phyloP scores from a whole-genome alignment of 306 rosid genomes.

The Cicer arietinum region DNA sequence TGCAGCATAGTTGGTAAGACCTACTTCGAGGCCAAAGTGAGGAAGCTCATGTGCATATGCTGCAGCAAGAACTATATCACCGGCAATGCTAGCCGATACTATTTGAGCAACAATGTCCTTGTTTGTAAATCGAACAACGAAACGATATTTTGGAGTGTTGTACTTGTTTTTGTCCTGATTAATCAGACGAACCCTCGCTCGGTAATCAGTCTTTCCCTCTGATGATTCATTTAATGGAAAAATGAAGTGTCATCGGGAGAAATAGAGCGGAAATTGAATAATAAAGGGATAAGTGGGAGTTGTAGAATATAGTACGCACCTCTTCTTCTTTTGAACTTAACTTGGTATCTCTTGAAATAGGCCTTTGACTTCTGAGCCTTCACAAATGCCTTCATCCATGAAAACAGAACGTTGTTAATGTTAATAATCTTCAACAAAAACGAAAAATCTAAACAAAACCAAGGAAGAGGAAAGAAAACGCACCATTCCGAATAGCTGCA shows the following conservation, averaged over 20 bases:
- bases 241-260: neutral
- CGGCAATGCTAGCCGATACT: constrained; percentile 75
- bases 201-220: constrained; percentile 86
- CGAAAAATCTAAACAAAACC: too few relatives aligned
- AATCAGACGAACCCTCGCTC: constrained; percentile 78
- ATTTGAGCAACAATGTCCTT: constrained; percentile 73
- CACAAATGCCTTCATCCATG: constrained; percentile 52
- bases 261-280: neutral
- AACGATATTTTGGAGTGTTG: constrained; percentile 79
- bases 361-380: constrained; percentile 73
- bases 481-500: constrained; percentile 34
- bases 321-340: constrained; percentile 88
- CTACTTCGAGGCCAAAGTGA: constrained; percentile 71
- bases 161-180: constrained; percentile 88
- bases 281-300: neutral
- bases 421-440: too few relatives aligned
- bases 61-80: constrained; percentile 76
- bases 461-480: neutral
- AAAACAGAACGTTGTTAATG: neutral
- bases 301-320: constrained; percentile 47
- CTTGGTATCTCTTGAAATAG: constrained; percentile 81
- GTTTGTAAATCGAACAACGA: constrained; percentile 79
- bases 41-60: constrained; percentile 83
- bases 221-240: neutral
- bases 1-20: constrained; percentile 89